Base-by-base conservation (phyloP, 179 eudicot genomes). In the Beta lomatogona region DNA sequence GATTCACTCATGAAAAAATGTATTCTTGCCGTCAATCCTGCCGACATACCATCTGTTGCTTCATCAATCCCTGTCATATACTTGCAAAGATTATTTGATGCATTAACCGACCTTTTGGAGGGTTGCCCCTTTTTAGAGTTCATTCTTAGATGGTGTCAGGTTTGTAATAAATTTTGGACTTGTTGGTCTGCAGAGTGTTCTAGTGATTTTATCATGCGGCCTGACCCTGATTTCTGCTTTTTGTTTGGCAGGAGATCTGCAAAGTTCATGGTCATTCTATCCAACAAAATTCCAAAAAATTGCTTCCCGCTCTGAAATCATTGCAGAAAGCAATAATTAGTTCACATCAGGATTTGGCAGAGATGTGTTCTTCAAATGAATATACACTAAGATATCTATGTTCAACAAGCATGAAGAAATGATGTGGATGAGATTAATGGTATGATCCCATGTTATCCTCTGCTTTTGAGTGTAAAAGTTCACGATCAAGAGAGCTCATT, bases 61-160 rank as follows among this genome's bases (percentile, higher is more conserved):
- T 88, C 93, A 36, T 87, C 94, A 60, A 81, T 94, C 60, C 97
- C 99, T 81, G 79, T 79, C 83, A 90, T 84, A 86, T 96, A 96
- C 85, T 60, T 94, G 88, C 93, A 94, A 82, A 94, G 98, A 82
- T 86, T 96, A 82, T 82, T 93, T 22, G 96, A 94, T 89, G 97
- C 94, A 53, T 85, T 94, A 83, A 91, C 95, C 19, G 94, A 91
- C 67, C 99, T 96, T 81, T 78, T 93, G 68, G 99, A 96, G 79
- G 88, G 83, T 58, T 90, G 89, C 83, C 98, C 97, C 15, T 94
- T 89, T 84, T 81, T 96, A 88, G 99, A 96, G 86, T 94, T 94
- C 79, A 86, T 94, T 78, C 94, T 96, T 77, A 85, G 92, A 77
- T 96, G 99, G 99, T 91, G 92, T 85, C 97, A 94, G 97, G 99